These are phyloP conservation scores for Macrotyloma uniflorum DNA, from an alignment of 306 rosid species.

Conservation along the genomic window DNA sequence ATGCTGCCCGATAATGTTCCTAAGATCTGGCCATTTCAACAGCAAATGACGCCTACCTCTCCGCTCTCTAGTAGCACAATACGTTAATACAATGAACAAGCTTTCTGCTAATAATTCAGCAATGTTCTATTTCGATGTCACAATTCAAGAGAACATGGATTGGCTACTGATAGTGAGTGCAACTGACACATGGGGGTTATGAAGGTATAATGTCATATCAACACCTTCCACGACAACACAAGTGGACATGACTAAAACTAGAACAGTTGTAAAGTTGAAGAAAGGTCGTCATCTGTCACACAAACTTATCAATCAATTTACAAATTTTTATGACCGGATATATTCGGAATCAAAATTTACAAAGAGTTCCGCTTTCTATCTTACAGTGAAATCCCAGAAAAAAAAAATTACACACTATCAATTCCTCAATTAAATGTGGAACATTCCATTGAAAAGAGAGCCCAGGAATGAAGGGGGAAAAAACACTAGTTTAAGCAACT, in stretches of 20 bases:
- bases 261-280: constrained; percentile 17
- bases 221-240: constrained; percentile 22
- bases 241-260: constrained; percentile 28
- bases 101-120: constrained; percentile 37
- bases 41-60: constrained; percentile 26
- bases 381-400: constrained; percentile 36
- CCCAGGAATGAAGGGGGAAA: background rate
- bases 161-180: constrained; percentile 28
- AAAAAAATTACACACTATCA: background rate
- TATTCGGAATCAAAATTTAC: constrained; percentile 40
- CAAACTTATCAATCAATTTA: constrained; percentile 43
- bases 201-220: background rate
- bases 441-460: constrained; percentile 16
- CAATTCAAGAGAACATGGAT: constrained; percentile 37
- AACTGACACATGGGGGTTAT: constrained; percentile 34
- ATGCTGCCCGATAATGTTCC: constrained; percentile 37
- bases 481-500: constrained; percentile 23
- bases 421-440: constrained; percentile 29
- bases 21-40: constrained; percentile 26
- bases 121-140: constrained; percentile 39
- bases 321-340: constrained; percentile 40
- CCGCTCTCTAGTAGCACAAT: constrained; percentile 15
- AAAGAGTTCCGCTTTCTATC: constrained; percentile 39
- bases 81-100: constrained; percentile 20
- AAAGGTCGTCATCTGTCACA: constrained; percentile 12